phyloP scores from a whole-genome alignment of 2,329 filamentous ascomycete genomes.

The Penicillium sp. region DNA sequence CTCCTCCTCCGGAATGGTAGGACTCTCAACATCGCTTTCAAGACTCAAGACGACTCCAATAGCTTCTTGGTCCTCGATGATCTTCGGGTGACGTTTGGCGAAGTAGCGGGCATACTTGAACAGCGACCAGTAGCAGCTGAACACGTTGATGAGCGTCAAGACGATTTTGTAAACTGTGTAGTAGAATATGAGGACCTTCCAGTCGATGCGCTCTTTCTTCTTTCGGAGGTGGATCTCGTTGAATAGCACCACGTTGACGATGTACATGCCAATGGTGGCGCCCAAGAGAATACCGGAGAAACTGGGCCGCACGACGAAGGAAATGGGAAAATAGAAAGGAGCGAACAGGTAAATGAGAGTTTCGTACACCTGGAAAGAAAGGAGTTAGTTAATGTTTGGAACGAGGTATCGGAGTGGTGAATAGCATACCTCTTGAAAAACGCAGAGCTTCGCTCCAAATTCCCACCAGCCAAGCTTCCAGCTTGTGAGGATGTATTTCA shows the following conservation, averaged over 20 bases:
- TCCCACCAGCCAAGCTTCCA: slow-evolving; percentile 54
- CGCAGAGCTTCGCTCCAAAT: slow-evolving; percentile 52
- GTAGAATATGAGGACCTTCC: slow-evolving; percentile 40
- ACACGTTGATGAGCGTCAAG: slow-evolving; percentile 48
- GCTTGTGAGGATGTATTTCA: slow-evolving; percentile 47
- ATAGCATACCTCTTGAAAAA: slow-evolving; percentile 45
- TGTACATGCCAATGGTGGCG: slow-evolving; percentile 43
- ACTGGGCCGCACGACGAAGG: slow-evolving; percentile 43
- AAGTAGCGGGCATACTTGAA: slow-evolving; percentile 51
- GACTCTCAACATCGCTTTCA: slow-evolving; percentile 14
- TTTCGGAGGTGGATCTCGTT: slow-evolving; percentile 50
- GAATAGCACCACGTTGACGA: slow-evolving; percentile 48
- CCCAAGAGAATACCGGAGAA: slow-evolving; percentile 43
- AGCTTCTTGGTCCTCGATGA: slow-evolving; percentile 50
- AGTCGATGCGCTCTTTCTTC: slow-evolving; percentile 46
- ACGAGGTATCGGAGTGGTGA: not conserved
- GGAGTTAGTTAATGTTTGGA: not conserved
- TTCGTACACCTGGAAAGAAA: slow-evolving; percentile 41
- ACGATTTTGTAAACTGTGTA: slow-evolving; percentile 50
- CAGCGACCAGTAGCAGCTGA: slow-evolving; percentile 42
- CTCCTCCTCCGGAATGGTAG: not conserved
- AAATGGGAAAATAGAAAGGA: slow-evolving; percentile 49
- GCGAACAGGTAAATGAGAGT: slow-evolving; percentile 49
- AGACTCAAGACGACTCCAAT: slow-evolving; percentile 31
- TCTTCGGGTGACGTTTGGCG: slow-evolving; percentile 48